These are phyloP conservation scores for Stachybotrys chartarum DNA, from an alignment of 2,329 filamentous ascomycete species.

Conservation along the genomic window DNA sequence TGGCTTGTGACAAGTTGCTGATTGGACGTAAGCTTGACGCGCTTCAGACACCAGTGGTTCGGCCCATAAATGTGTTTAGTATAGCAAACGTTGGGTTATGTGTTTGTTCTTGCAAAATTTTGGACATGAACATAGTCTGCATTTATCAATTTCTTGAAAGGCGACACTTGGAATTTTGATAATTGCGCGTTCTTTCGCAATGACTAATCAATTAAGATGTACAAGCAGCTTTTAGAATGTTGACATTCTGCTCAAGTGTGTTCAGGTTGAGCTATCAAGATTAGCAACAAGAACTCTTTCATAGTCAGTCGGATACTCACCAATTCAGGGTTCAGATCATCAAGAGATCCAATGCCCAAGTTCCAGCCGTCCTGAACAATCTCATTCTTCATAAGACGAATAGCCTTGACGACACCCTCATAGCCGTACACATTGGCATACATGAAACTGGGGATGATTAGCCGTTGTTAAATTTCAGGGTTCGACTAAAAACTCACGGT, in stretches of 20 bases:
- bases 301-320: not conserved
- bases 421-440: slow-evolving; percentile 38
- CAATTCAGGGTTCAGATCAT: not conserved
- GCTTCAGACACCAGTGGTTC: too few relatives aligned
- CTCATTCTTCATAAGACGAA: slow-evolving; percentile 38
- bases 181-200: too few relatives aligned
- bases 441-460: slow-evolving; percentile 24
- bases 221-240: not conserved
- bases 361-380: slow-evolving; percentile 12
- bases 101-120: too few relatives aligned
- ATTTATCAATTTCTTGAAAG: too few relatives aligned
- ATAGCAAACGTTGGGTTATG: too few relatives aligned
- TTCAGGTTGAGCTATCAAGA: not conserved
- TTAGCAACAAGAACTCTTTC: not conserved
- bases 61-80: too few relatives aligned
- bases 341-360: not conserved
- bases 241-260: slow-evolving; percentile 1
- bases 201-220: too few relatives aligned
- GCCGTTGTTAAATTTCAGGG: not conserved
- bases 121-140: too few relatives aligned
- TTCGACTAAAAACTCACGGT: not conserved
- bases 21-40: too few relatives aligned
- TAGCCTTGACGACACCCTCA: slow-evolving; percentile 33
- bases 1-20: too few relatives aligned
- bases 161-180: too few relatives aligned